Conservation (phyloP, 768 basidiomycete species). For the Lyophyllum atratum region DNA sequence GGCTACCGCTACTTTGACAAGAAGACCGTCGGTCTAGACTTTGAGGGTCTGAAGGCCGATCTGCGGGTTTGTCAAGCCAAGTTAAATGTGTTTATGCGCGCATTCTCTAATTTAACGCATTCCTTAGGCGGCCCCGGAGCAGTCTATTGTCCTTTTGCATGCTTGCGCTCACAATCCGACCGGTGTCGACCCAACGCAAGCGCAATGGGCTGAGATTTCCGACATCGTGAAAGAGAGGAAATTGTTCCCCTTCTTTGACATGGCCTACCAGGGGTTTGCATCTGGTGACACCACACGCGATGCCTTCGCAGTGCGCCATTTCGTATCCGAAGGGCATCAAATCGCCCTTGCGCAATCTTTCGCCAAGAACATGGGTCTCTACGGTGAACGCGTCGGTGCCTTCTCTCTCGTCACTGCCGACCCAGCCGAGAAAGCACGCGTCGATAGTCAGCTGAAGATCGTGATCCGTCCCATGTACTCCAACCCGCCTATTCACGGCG, state of each 20-base stretch:
- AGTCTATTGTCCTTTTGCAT: slow-evolving; percentile 87
- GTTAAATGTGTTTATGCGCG: background rate
- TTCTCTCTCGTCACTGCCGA: slow-evolving; percentile 80
- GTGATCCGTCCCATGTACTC: slow-evolving; percentile 97
- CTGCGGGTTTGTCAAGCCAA: slow-evolving; percentile 55
- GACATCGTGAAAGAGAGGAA: slow-evolving; percentile 85
- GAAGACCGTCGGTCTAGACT: slow-evolving; percentile 88
- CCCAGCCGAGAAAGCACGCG: slow-evolving; percentile 78
- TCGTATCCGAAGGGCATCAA: slow-evolving; percentile 88
- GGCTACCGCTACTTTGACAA: slow-evolving; percentile 94
- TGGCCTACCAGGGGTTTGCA: slow-evolving; percentile 99
- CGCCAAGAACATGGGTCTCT: slow-evolving; percentile 99
- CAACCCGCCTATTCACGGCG: slow-evolving; percentile 92
- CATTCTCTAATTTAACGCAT: slow-evolving; percentile 6
- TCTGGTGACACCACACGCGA: slow-evolving; percentile 90
- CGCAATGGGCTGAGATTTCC: slow-evolving; percentile 91
- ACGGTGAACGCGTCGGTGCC: slow-evolving; percentile 97
- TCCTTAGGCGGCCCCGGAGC: slow-evolving; percentile 66
- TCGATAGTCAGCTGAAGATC: slow-evolving; percentile 95
- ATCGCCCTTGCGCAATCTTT: slow-evolving; percentile 92
- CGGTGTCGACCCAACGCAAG: slow-evolving; percentile 91
- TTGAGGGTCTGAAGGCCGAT: slow-evolving; percentile 87
- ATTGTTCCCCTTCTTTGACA: slow-evolving; percentile 98
- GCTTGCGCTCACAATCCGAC: slow-evolving; percentile 99
- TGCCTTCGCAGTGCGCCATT: slow-evolving; percentile 94